Base-by-base conservation (phyloP, 2,329 filamentous ascomycete species). In the Penicillium sp. region DNA sequence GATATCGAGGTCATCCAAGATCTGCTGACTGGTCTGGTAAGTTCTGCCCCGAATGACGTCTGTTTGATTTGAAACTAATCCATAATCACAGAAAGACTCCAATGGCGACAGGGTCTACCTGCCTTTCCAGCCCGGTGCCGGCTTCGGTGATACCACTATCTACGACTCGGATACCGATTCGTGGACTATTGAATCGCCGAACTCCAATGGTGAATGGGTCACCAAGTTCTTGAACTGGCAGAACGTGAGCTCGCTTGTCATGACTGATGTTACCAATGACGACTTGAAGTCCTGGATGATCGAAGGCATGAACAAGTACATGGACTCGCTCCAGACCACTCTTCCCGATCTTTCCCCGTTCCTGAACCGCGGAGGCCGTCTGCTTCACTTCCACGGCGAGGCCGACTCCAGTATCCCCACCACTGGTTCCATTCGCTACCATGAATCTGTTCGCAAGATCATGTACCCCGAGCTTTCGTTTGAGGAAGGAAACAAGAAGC, bases 331-430 rank as follows among this genome's bases (percentile, higher is more conserved):
- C 3, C 83, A 85, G 64, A 85, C 82, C 9, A 84, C 79, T 1
- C 65, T 78, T 26, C 80, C 82, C 0, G 83, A 86, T 68, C 47
- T 74, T 85, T 3, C 83, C 85, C 64, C 85, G 82, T 8, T 84
- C 79, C 1, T 65, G 78, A 27, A 80, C 82, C 0, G 83, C 0
- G 83, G 83, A 27, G 43, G 48, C 14, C 43, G 52, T 33, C 44
- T 7, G 70, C 86, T 13, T 83, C 85, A 37, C 68, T 84, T 79
- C 72, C 83, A 86, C 69, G 83, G 83, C 51, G 83, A 86, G 69
- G 80, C 79, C 1, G 84, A 86, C 67, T 69, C 75, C 16, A 78
- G 75, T 8, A 74, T 87, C 58, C 83, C 83, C 1, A 68, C 83
- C 1, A 81, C 75, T 5, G 83, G 81, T 0, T 84, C 82, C 0